phyloP scores from a whole-genome alignment of 2,329 filamentous ascomycete genomes.

The Aspergillus neotritici region DNA sequence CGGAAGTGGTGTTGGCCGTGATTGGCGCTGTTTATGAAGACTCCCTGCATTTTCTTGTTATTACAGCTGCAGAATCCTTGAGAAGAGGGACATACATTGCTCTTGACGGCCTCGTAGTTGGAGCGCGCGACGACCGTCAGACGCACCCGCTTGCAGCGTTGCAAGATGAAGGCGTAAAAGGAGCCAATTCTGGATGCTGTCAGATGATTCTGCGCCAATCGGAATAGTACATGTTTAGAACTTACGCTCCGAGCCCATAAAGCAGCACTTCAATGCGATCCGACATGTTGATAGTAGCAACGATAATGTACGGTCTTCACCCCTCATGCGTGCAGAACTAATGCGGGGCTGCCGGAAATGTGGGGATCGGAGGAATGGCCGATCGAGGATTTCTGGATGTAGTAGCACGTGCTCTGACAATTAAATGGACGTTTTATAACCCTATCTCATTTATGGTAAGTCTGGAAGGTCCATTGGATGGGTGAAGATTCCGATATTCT shows the following conservation, averaged over 20 bases:
- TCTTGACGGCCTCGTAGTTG: constrained; percentile 40
- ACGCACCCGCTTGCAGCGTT: constrained; percentile 35
- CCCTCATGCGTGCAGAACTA: neutral
- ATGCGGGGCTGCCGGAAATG: neutral
- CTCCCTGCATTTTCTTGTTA: constrained; percentile 25
- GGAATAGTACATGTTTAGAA: constrained; percentile 5
- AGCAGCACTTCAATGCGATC: constrained; percentile 41
- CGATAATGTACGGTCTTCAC: neutral
- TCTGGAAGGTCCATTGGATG: neutral
- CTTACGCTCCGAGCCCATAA: constrained; percentile 52
- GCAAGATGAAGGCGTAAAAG: constrained; percentile 52
- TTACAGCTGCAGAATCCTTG: neutral
- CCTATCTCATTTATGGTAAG: neutral
- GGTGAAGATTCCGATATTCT: neutral
- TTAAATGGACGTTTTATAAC: no score
- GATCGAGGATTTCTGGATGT: neutral
- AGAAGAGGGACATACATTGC: constrained; percentile 24
- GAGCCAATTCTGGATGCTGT: constrained; percentile 46
- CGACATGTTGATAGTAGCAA: constrained; percentile 18
- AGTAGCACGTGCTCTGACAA: neutral
- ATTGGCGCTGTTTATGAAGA: constrained; percentile 37
- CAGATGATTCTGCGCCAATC: neutral
- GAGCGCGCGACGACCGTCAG: constrained; percentile 42
- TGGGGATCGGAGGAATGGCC: neutral
- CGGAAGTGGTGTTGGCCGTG: constrained; percentile 35